Base-by-base conservation (phyloP, 2,329 filamentous ascomycete species). In the Fusarium caatingaense region DNA sequence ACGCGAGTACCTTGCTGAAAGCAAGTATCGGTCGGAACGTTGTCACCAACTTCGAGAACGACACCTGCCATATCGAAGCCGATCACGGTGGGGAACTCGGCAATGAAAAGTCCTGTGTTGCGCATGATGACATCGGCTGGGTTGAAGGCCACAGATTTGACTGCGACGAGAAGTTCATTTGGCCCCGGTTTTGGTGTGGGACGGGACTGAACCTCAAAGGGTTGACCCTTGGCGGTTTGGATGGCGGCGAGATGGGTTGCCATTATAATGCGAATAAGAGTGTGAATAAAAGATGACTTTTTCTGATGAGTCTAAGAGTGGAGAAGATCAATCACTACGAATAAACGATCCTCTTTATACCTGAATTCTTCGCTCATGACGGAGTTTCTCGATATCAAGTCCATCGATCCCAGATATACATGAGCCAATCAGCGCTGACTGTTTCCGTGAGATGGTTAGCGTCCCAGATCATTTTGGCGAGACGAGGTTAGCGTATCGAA, bases 111-210 rank as follows among this genome's bases (percentile, higher is more conserved):
- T 18, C 83, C 84, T 8, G 74, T 66, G 25, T 80, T 76, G n/a
- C 82, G 83, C 76, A 83, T 81, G 47, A 76, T 47, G 53, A 21
- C 60, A 60, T 87, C 85, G 53, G 83, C 78, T 4, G 84, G 84
- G 64, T 87, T 87, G 40, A 86, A 74, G 16, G 83, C 84, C 8
- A 85, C 73, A 5, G 84, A 82, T 53, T 83, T 83, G 68, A 86
- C 80, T 2, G 74, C 80, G 56, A 87, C 76, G 25, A 86, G 83
- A 54, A 87, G 76, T 45, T 87, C 84, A 30, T 71, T 72, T 20
- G 82, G 81, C 0, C 83, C 82, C 44, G 84, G 82, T 10, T 80
- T 80, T 6, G 83, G 84, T 0, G 83, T 86, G 1, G 75, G 65
- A 6, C 82, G 81, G 15, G 74, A 27, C 58, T 77, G 77, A 42